Percentiles rank a stretch among this genome's conserved stretches.
phyloP scores from a whole-genome alignment of 805 yeast genomes.

The Lachancea sp. region DNA sequence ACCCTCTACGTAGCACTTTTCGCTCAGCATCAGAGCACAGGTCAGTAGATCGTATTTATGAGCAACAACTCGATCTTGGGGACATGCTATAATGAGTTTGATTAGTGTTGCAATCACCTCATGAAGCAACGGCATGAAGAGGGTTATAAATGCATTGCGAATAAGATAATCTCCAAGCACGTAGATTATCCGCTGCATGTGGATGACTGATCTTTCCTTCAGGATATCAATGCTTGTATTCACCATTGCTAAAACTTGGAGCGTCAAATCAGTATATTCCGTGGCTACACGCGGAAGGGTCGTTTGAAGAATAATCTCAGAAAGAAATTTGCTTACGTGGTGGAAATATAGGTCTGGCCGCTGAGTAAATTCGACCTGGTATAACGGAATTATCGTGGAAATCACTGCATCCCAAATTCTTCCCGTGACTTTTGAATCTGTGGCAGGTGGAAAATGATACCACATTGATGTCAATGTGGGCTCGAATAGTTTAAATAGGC shows the following conservation, averaged over 20 bases:
- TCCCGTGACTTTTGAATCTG: slow-evolving; percentile 14
- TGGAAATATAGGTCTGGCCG: slow-evolving; percentile 6
- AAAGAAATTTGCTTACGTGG: slow-evolving; percentile 17
- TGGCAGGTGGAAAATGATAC: slow-evolving; percentile 27
- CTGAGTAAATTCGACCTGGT: slow-evolving; percentile 13
- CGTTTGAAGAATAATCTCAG: slow-evolving; percentile 23
- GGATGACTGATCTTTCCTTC: slow-evolving; percentile 11
- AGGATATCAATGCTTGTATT: slow-evolving; percentile 8
- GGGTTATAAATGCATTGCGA: slow-evolving; percentile 26
- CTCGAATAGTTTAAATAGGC: slow-evolving; percentile 24
- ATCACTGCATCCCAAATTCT: slow-evolving; percentile 17
- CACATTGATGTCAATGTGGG: slow-evolving; percentile 24
- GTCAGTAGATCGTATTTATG: slow-evolving; percentile 27
- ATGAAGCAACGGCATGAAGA: slow-evolving; percentile 14
- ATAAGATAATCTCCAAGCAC: slow-evolving; percentile 26
- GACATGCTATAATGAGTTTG: slow-evolving; percentile 10
- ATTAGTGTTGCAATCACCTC: slow-evolving; percentile 13
- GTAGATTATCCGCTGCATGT: slow-evolving; percentile 24
- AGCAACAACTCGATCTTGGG: slow-evolving; percentile 18
- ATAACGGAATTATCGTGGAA: slow-evolving; percentile 22
- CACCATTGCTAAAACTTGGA: slow-evolving; percentile 10
- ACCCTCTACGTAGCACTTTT: slow-evolving; percentile 26
- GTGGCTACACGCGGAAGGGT: slow-evolving; percentile 24
- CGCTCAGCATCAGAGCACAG: slow-evolving; percentile 16
- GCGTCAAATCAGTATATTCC: slow-evolving; percentile 18